Percentiles rank a stretch among this genome's conserved stretches.
phyloP scores from a whole-genome alignment of 2,329 filamentous ascomycete genomes.

The Whalleya microplaca region DNA sequence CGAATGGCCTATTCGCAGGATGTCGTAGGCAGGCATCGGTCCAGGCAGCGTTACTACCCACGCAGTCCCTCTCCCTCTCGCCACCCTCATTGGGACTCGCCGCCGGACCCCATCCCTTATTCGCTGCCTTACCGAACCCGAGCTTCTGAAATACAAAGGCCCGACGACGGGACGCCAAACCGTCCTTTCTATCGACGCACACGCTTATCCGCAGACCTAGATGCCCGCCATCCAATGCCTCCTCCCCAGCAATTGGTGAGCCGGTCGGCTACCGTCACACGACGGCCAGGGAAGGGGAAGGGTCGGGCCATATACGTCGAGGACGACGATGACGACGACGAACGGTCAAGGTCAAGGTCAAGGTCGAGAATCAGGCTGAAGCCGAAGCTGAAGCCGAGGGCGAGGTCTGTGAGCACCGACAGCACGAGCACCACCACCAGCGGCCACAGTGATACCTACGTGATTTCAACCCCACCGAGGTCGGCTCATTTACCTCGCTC shows the following conservation, averaged over 20 bases:
- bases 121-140: conserved; percentile 41
- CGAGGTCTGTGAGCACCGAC: conserved; percentile 24
- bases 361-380: conserved; percentile 28
- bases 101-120: conserved; percentile 34
- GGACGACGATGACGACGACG: conserved; percentile 31
- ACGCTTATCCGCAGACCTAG: conserved; percentile 33
- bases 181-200: conserved; percentile 31
- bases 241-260: conserved; percentile 32
- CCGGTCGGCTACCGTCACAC: conserved; percentile 28
- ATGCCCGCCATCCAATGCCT: conserved; percentile 34
- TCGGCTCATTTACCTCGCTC: conserved; percentile 44
- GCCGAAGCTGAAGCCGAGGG: conserved; percentile 17
- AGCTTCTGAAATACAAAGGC: conserved; percentile 40
- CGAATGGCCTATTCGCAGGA: conserved; percentile 38
- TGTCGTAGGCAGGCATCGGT: conserved; percentile 35
- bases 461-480: conserved; percentile 34
- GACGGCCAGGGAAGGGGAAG: conserved; percentile 31
- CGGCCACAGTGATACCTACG: conserved; percentile 24
- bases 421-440: conserved; percentile 11
- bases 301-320: conserved; percentile 29
- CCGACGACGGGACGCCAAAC: conserved; percentile 32
- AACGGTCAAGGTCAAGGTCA: conserved; percentile 30
- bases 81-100: conserved; percentile 38
- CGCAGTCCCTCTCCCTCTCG: conserved; percentile 34
- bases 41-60: conserved; percentile 34